Evolutionary conservation across 805 yeast species (phyloP).

Genomic region (Candida vartiovaarae): DNA sequence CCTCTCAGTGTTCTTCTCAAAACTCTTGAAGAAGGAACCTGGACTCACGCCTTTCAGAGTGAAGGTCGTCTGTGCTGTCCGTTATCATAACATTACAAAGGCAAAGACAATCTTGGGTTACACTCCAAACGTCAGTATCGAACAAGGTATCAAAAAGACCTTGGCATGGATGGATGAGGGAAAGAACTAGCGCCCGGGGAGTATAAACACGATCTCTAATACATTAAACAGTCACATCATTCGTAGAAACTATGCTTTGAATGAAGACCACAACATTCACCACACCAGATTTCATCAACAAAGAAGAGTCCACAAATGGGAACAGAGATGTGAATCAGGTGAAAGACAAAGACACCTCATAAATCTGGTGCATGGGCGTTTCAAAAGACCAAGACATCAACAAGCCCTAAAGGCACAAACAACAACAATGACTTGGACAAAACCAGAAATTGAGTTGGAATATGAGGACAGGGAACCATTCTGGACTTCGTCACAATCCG

Average conservation of each 20-base stretch:
- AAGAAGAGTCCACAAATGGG: too few relatives aligned
- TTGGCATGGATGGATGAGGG: conserved; percentile 83
- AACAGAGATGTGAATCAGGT: too few relatives aligned
- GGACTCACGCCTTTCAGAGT: conserved; percentile 96
- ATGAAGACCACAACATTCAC: not conserved
- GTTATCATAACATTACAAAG: conserved; percentile 88
- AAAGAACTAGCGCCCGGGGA: conserved; percentile 4
- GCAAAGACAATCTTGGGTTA: conserved; percentile 78
- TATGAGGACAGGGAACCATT: conserved; percentile 1
- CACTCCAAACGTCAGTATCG: conserved; percentile 68
- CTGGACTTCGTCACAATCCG: conserved; percentile 2
- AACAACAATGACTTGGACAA: not conserved
- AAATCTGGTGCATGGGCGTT: not conserved
- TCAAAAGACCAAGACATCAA: too few relatives aligned
- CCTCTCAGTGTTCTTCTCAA: conserved; percentile 67
- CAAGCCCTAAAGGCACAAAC: not conserved
- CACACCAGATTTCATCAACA: too few relatives aligned
- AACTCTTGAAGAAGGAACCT: conserved; percentile 72
- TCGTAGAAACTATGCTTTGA: not conserved
- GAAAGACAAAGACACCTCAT: not conserved
- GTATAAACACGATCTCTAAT: not conserved
- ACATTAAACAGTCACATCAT: not conserved
- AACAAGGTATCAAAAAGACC: conserved; percentile 73
- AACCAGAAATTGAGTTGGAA: not conserved
- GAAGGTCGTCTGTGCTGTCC: conserved; percentile 81